Base-by-base conservation (phyloP, 1,284 basidiomycete genomes). In the Ganoderma leucocontextum region DNA sequence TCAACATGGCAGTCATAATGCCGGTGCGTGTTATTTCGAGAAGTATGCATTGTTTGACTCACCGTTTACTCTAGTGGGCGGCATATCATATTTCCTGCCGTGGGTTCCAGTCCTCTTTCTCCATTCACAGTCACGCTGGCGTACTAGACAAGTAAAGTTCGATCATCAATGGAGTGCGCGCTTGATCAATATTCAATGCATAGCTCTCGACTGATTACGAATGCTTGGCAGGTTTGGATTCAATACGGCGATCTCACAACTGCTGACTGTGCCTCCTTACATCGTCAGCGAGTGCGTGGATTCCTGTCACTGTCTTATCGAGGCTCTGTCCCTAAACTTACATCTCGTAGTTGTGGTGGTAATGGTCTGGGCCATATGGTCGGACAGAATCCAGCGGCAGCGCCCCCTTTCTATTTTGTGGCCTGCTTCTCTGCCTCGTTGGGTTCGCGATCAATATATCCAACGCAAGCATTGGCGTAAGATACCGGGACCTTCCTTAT, bases 241-340 rank as follows among this genome's bases (percentile, higher is more conserved):
- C 73, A 79, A 82, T 10, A 80, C 86, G 2, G 80, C 88, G 0
- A 81, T 89, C 68, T 88, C 85, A 65, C 89, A 92, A 72, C 81
- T 93, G 0, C 82, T 92, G n/a, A 91, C 90, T 0, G 85, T 92
- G 0, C 91, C 91, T 0, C 88, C 90, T n/a, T 92, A 92, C 73
- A 76, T 89, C 19, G 79, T 86, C 63, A n/a, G 88, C 88, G 0
- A 87, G 88, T 89, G 73, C 69, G 86, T 78, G 15, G 19, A 12
- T 58, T 25, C n/a, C 12, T 8, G 4, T 22, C 33, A 29, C 29
- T 29, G n/a, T 33, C 29, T 25, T 4, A 8, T 25, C 5, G 62
- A 88, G 89, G 89, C 0, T 83, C 86, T 22, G 62, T 22, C 57
- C 3, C 47, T 4, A 17, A 66, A 70, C 38, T 69, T 17, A 7